Evolutionary conservation across 2,329 filamentous ascomycete species (phyloP), one percentile per base, ranked within the genome.

Genomic region (Ciborinia camelliae): DNA sequence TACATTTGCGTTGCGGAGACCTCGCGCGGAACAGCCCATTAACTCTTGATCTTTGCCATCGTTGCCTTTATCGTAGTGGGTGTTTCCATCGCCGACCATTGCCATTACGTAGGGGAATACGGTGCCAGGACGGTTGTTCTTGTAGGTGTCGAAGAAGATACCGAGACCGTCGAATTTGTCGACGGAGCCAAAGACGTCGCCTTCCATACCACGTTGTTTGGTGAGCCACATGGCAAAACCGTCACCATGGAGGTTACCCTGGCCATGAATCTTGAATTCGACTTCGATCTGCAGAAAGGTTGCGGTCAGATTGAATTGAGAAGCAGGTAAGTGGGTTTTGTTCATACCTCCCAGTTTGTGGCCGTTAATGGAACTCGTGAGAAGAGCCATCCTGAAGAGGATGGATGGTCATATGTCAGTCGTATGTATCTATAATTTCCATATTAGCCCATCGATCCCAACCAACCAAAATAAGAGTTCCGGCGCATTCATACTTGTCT

Each of bases 101-200:
- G 93, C 94, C 93, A 98, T 97, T 73, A 99, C 90, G 75, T 97
- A 97, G 59, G 95, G 95, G 79, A 99, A 99, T 54, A 97, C 90
- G 50, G 92, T 90, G 51, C 95, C 95, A 0, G 95, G 94, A 18
- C 95, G 88, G 81, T 97, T 97, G 82, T 99, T 99, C 87, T 99
- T 99, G 84, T 99, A 99, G 52, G 95, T 99, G 77, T 99, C 95
- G 80, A 99, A 86, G 81, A 76, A 98, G 77, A 99, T 84, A 63
- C 92, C 95, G 54, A 99, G 84, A 5, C 95, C 95, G 77, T 99
- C 94, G 72, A 98, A 99, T 69, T 86, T 86, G 79, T 99, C 94
- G 37, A 84, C 82, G 71, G 88, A 89, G 59, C 95, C 95, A 77
- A 99, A 99, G 45, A 99, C 94, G 14, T 87, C 84, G 20, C 95